These are phyloP conservation scores for Ascochyta viciae-villosae DNA, from an alignment of 2,329 filamentous ascomycete genomes.

Conservation along the genomic window DNA sequence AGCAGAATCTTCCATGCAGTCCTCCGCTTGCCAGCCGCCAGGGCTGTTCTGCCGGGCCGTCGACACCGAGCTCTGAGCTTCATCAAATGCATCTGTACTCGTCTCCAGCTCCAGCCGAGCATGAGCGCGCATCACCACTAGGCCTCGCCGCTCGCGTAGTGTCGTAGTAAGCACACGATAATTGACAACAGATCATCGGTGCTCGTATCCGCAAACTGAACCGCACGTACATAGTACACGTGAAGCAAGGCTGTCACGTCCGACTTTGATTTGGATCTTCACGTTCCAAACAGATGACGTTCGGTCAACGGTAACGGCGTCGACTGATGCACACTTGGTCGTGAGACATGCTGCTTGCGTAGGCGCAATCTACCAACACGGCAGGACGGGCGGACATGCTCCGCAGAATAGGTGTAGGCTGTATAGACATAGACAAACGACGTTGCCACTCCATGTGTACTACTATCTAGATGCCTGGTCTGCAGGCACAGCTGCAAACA, in stretches of 20 bases:
- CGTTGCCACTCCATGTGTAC: constrained; percentile 9
- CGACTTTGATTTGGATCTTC: constrained; percentile 15
- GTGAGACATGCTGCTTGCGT: constrained; percentile 7
- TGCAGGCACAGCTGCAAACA: constrained; percentile 1
- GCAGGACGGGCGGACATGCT: not conserved
- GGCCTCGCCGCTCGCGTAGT: constrained; percentile 16
- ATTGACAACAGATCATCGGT: constrained; percentile 20
- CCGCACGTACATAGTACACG: constrained; percentile 9
- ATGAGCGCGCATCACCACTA: constrained; percentile 7
- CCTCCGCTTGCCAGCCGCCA: constrained; percentile 2
- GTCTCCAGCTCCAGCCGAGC: constrained; percentile 16
- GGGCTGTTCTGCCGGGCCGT: constrained; percentile 7
- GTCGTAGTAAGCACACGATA: constrained; percentile 25
- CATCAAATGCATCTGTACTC: constrained; percentile 10
- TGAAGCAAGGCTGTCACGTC: constrained; percentile 11
- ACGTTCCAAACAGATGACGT: constrained; percentile 10
- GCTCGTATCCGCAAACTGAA: constrained; percentile 21
- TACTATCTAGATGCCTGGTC: constrained; percentile 3
- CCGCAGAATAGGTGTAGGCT: not conserved
- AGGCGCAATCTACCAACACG: constrained; percentile 7
- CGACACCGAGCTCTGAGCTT: constrained; percentile 5
- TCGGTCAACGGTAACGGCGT: not conserved
- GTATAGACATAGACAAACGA: not conserved
- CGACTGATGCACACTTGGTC: constrained; percentile 7
- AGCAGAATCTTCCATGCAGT: constrained; percentile 18